phyloP scores from a whole-genome alignment of 129 eudicot species.

The Heracleum sosnowskyi region DNA sequence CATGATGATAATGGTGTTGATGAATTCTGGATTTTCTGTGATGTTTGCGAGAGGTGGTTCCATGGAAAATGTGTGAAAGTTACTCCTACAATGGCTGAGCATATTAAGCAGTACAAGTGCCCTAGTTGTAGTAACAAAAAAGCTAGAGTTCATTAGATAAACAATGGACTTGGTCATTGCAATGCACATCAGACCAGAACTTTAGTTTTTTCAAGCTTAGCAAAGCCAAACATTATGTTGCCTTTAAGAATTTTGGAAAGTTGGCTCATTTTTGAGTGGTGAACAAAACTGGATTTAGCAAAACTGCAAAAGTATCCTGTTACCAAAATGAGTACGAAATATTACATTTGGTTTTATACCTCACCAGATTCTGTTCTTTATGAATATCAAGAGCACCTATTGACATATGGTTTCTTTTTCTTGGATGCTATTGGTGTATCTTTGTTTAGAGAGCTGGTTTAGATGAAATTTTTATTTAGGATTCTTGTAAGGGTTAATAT shows the following conservation, averaged over 20 bases:
- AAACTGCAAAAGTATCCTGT: background rate
- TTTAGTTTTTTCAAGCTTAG: background rate
- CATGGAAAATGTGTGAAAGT: slow-evolving; percentile 73
- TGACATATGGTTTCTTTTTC: background rate
- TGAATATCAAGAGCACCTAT: background rate
- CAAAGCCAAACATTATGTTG: background rate
- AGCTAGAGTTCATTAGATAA: slow-evolving; percentile 30
- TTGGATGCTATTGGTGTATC: background rate
- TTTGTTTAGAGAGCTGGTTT: background rate
- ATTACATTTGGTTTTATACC: background rate
- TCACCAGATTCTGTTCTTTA: background rate
- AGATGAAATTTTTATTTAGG: background rate
- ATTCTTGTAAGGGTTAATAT: background rate
- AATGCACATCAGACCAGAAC: background rate
- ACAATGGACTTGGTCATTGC: background rate
- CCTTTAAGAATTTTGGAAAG: background rate
- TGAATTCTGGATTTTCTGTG: slow-evolving; percentile 72
- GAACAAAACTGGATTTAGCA: background rate
- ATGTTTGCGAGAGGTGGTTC: slow-evolving; percentile 68
- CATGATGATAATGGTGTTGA: slow-evolving; percentile 48
- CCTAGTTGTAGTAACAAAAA: slow-evolving; percentile 59
- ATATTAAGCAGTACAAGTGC: slow-evolving; percentile 74
- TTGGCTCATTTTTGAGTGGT: background rate
- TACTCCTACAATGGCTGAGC: slow-evolving; percentile 66
- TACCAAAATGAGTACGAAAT: background rate